phyloP scores from a whole-genome alignment of 192 early-diverging fungal genomes.

The Dispira simplex region DNA sequence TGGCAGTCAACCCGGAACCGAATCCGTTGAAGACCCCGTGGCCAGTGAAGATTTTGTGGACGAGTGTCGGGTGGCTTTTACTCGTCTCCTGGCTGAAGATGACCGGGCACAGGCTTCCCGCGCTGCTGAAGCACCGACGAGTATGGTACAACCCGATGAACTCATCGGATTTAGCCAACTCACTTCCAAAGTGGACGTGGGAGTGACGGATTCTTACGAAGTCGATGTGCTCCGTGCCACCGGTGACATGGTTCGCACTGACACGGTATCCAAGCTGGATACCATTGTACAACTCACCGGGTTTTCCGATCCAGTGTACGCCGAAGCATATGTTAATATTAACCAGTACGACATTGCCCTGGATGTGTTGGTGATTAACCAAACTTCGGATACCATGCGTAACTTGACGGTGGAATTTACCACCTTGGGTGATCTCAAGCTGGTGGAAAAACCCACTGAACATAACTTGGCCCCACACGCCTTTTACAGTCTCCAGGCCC shows the following conservation, averaged over 20 bases:
- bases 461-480: constrained; percentile 82
- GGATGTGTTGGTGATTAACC: constrained; percentile 94
- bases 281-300: constrained; percentile 93
- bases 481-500: constrained; percentile 90
- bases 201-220: constrained; percentile 60
- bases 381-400: constrained; percentile 86
- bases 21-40: constrained; percentile 15
- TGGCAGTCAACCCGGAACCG: constrained; percentile 8
- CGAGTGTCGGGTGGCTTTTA: constrained; percentile 43
- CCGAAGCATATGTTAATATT: constrained; percentile 93
- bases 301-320: constrained; percentile 97
- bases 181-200: constrained; percentile 46
- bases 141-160: constrained; percentile 74
- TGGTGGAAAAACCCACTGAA: constrained; percentile 83
- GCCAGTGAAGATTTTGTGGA: constrained; percentile 34
- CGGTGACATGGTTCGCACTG: constrained; percentile 53
- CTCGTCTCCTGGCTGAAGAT: constrained; percentile 37
- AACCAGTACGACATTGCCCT: constrained; percentile 96
- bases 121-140: constrained; percentile 17
- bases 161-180: constrained; percentile 77
- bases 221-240: constrained; percentile 83
- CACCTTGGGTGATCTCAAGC: constrained; percentile 93
- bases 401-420: constrained; percentile 97
- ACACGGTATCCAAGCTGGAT: constrained; percentile 81
- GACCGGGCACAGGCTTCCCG: constrained; percentile 33